Evolutionary conservation across 108 stramenopile genomes (phyloP).

Genomic region (Cylindrotheca closterium): DNA sequence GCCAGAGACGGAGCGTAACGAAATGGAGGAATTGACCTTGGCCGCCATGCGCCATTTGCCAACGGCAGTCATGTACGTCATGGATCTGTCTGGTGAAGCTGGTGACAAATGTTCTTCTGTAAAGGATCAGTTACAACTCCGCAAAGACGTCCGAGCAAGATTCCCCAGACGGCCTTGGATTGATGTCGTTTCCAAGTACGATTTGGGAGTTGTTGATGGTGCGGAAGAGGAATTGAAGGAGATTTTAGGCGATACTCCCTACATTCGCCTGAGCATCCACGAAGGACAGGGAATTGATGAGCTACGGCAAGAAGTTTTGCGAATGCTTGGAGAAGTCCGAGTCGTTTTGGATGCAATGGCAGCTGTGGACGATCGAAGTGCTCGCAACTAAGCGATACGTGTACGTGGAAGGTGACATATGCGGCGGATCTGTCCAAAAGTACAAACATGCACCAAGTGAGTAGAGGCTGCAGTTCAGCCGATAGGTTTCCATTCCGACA

Average conservation of each 20-base stretch:
- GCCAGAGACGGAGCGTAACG: conserved; percentile 79
- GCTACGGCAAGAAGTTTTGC: conserved; percentile 66
- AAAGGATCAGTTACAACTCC: conserved; percentile 83
- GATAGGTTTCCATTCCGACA: too few species aligned
- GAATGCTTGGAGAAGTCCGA: conserved; percentile 88
- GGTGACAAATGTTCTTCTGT: conserved; percentile 88
- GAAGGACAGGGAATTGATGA: conserved; percentile 77
- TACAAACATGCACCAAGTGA: too few species aligned
- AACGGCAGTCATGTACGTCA: conserved; percentile 96
- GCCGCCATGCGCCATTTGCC: conserved; percentile 95
- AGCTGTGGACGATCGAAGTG: conserved; percentile 49
- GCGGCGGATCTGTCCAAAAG: too few species aligned
- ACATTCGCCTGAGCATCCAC: conserved; percentile 74
- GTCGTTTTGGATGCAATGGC: conserved; percentile 89
- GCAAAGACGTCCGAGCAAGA: conserved; percentile 66
- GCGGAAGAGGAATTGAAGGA: conserved; percentile 66
- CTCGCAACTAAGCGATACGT: conserved; percentile 12
- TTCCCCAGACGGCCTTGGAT: conserved; percentile 96
- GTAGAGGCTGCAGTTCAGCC: too few species aligned
- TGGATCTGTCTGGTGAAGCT: conserved; percentile 90
- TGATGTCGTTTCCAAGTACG: conserved; percentile 93
- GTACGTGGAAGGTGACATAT: too few species aligned
- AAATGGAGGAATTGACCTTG: conserved; percentile 95
- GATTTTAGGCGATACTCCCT: conserved; percentile 59
- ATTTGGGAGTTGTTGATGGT: conserved; percentile 75